These are phyloP conservation scores for Cucumis cinereus DNA, from an alignment of 306 rosid species.

Conservation along the genomic window DNA sequence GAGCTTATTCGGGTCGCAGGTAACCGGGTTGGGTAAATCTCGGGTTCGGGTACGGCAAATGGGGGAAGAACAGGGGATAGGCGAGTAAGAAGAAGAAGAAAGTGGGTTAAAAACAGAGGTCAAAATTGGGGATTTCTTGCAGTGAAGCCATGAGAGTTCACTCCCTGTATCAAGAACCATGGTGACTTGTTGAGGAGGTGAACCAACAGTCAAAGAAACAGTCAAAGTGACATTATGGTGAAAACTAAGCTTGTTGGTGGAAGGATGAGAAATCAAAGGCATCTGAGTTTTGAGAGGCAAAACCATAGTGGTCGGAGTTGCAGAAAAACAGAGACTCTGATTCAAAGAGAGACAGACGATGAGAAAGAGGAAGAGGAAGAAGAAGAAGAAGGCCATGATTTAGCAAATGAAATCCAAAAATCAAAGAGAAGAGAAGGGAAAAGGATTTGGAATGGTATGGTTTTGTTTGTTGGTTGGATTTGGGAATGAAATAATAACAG, in stretches of 20 bases:
- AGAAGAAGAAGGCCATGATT: constrained; percentile 13
- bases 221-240: constrained; percentile 69
- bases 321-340: constrained; percentile 11
- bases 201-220: constrained; percentile 48
- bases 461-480: not conserved
- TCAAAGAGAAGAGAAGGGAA: not conserved
- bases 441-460: not conserved
- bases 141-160: constrained; percentile 82
- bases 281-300: constrained; percentile 44
- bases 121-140: constrained; percentile 34
- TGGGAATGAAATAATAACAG: not conserved
- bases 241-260: constrained; percentile 46
- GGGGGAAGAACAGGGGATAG: constrained; percentile 48
- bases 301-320: constrained; percentile 15
- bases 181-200: constrained; percentile 83
- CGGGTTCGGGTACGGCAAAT: constrained; percentile 54
- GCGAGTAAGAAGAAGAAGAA: constrained; percentile 41
- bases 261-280: constrained; percentile 14
- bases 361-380: constrained; percentile 7
- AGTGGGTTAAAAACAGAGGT: constrained; percentile 40
- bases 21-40: constrained; percentile 47
- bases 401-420: not conserved
- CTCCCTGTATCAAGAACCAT: constrained; percentile 96
- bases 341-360: not conserved
- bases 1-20: constrained; percentile 50